Evolutionary conservation across 2,329 filamentous ascomycete species (phyloP), one percentile per base, ranked within the genome.

Genomic region (Raffaelea arxii): DNA sequence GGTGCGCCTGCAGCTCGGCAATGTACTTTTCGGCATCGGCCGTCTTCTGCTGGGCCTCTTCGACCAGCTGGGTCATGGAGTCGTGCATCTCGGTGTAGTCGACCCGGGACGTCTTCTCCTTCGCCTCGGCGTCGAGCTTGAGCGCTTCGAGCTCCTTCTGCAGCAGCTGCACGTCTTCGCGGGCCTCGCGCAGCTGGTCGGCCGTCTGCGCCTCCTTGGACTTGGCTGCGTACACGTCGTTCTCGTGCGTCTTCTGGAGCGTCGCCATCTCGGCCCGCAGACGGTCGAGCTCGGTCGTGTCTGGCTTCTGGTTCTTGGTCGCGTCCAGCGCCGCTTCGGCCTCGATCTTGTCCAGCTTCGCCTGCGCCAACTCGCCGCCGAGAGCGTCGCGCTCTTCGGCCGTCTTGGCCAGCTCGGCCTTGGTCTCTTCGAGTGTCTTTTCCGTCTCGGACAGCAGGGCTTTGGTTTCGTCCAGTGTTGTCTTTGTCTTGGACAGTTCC

Each of bases 11-110:
- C 56, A 74, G 58, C 54, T 75, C 69, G 46, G 69, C 69, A 25
- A 70, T 56, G 61, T 66, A 71, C 47, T 69, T 64, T 58, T 76
- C 69, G 40, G 70, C 64, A 18, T 67, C 67, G n/a, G 59, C 55
- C 47, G 55, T 46, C 52, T 55, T 56, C 45, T 56, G 69, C 54
- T 74, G 69, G 44, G 74, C 73, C 55, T 81, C 77, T 58, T 81
- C 77, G 2, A 80, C 68, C 45, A 82, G 64, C 53, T 74, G 63
- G 4, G 74, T 79, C 66, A 82, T 70, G 50, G 73, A 78, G 44
- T 82, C 77, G 57, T 78, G 75, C 65, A 82, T 74, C 52, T 80
- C 77, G 57, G 75, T 71, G 61, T 78, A 80, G 58, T 80, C 76
- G n/a, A 71, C 67, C 59, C 70, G 67, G 41, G 72, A 67, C n/a